A percentile compares a stretch with the other conserved stretches of the same genome.
Conservation (phyloP, 177 flowering plant species). For the Vitis hybrid region DNA sequence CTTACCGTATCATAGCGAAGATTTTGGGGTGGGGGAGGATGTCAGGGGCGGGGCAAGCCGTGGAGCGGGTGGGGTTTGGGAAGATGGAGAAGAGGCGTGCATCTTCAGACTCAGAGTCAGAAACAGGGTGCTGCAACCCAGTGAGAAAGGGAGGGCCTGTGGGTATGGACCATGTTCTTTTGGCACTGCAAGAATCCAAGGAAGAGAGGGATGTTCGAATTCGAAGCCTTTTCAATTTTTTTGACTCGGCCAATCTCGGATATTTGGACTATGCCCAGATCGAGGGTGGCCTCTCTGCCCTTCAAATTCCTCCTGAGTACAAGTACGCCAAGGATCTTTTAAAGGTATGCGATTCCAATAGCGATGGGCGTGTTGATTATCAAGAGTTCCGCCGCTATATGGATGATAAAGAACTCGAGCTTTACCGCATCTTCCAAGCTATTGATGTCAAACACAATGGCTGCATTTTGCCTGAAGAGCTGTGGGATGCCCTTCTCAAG, state of each 20-base stretch:
- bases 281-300: slow-evolving; percentile 79
- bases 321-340: slow-evolving; percentile 91
- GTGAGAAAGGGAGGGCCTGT: slow-evolving; percentile 59
- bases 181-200: slow-evolving; percentile 76
- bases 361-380: slow-evolving; percentile 92
- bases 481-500: slow-evolving; percentile 88
- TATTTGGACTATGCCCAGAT: slow-evolving; percentile 73
- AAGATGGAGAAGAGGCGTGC: slow-evolving; percentile 26
- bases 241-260: slow-evolving; percentile 64
- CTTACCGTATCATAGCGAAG: too few species aligned
- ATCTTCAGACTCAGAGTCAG: background rate
- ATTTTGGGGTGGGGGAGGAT: slow-evolving; percentile 12
- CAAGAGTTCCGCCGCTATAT: slow-evolving; percentile 83
- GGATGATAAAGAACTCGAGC: slow-evolving; percentile 96
- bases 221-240: slow-evolving; percentile 71
- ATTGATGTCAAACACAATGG: slow-evolving; percentile 98
- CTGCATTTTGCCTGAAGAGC: slow-evolving; percentile 95
- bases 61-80: slow-evolving; percentile 25
- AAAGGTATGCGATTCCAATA: slow-evolving; percentile 74
- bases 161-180: slow-evolving; percentile 82
- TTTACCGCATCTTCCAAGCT: slow-evolving; percentile 85
- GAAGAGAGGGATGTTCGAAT: slow-evolving; percentile 87
- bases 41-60: slow-evolving; percentile 47
- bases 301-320: slow-evolving; percentile 83
- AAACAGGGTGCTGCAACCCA: slow-evolving; percentile 20